Percentiles rank a stretch among this genome's conserved stretches.
These are phyloP conservation scores for Botrytis fabae DNA, from an alignment of 2,329 filamentous ascomycete genomes.

Conservation along the genomic window DNA sequence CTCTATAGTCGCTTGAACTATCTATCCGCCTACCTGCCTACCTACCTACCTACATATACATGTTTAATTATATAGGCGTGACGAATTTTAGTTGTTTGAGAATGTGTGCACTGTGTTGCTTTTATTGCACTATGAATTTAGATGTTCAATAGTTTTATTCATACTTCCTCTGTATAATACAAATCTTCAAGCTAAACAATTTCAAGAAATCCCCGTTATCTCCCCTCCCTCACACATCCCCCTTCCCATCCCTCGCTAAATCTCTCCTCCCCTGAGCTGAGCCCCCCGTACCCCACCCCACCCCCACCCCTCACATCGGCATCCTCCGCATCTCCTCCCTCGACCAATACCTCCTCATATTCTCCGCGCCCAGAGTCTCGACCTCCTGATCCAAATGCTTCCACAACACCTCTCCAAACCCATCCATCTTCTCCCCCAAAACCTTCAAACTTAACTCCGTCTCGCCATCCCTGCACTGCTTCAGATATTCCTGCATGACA, in stretches of 20 bases:
- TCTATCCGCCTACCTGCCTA: too few relatives aligned
- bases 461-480: slow-evolving; percentile 62
- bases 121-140: too few relatives aligned
- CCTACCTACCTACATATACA: too few relatives aligned
- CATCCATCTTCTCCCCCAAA: slow-evolving; percentile 71
- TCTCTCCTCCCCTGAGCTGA: neutral
- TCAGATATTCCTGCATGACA: slow-evolving; percentile 64
- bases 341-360: slow-evolving; percentile 84
- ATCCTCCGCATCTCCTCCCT: slow-evolving; percentile 70
- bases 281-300: neutral
- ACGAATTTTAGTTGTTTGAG: neutral
- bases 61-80: too few relatives aligned
- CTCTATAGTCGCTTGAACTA: too few relatives aligned
- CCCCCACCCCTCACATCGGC: slow-evolving; percentile 55
- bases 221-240: neutral
- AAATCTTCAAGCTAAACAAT: neutral
- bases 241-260: too few relatives aligned
- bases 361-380: slow-evolving; percentile 72
- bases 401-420: slow-evolving; percentile 78
- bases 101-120: neutral
- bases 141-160: neutral
- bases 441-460: slow-evolving; percentile 55
- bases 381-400: slow-evolving; percentile 85
- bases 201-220: neutral
- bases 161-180: neutral